A percentile compares a stretch with the other conserved stretches of the same genome.
Evolutionary conservation across 805 yeast species (phyloP).

Genomic region (Candida hispaniensis): DNA sequence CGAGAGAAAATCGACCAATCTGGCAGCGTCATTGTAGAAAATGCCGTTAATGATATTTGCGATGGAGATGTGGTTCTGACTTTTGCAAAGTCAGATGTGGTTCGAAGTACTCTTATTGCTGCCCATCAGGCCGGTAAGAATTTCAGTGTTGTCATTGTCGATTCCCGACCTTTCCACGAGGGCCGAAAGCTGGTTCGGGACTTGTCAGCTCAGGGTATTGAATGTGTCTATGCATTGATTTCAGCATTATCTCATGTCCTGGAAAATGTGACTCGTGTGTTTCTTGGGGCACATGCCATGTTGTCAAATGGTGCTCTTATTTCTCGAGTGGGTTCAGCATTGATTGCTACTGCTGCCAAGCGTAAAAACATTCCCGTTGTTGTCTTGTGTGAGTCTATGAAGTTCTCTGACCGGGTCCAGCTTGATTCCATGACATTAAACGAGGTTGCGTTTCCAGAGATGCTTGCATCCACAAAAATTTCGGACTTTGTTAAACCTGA

Average conservation of each 20-base stretch:
- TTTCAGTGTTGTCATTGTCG: slow-evolving; percentile 78
- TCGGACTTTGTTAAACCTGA: slow-evolving; percentile 25
- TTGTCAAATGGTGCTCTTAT: slow-evolving; percentile 86
- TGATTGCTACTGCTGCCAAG: slow-evolving; percentile 84
- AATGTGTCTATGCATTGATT: slow-evolving; percentile 67
- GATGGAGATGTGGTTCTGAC: slow-evolving; percentile 74
- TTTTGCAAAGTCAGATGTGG: slow-evolving; percentile 79
- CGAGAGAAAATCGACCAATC: slow-evolving; percentile 77
- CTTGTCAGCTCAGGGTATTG: slow-evolving; percentile 53
- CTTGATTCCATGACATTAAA: slow-evolving; percentile 90
- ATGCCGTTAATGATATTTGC: slow-evolving; percentile 65
- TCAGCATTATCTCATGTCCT: slow-evolving; percentile 71
- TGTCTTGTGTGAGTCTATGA: slow-evolving; percentile 90
- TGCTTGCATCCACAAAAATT: slow-evolving; percentile 26
- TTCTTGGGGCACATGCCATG: slow-evolving; percentile 96
- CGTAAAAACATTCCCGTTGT: slow-evolving; percentile 85
- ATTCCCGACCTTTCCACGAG: slow-evolving; percentile 88
- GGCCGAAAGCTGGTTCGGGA: slow-evolving; percentile 67
- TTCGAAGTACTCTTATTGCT: slow-evolving; percentile 64
- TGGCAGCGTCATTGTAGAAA: slow-evolving; percentile 68
- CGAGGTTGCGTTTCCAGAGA: slow-evolving; percentile 44
- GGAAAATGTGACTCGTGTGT: slow-evolving; percentile 80
- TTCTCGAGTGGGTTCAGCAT: slow-evolving; percentile 89
- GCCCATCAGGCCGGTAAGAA: slow-evolving; percentile 46
- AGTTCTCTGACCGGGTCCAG: slow-evolving; percentile 91